A percentile compares a stretch with the other conserved stretches of the same genome.
phyloP scores from a whole-genome alignment of 768 basidiomycete species.

The Termitomyces heimii region DNA sequence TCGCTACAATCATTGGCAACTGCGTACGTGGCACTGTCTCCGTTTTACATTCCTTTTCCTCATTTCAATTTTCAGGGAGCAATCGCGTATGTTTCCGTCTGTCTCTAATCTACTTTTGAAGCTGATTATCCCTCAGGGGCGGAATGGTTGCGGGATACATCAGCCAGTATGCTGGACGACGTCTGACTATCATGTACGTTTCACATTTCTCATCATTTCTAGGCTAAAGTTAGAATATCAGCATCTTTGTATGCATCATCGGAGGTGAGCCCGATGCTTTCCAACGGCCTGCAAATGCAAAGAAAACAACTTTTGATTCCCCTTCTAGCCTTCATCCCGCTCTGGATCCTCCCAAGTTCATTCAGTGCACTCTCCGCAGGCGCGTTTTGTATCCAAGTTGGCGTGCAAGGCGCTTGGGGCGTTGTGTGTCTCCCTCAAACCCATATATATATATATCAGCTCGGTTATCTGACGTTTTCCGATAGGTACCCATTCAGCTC shows the following conservation, averaged over 20 bases:
- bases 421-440: constrained; percentile 43
- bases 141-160: constrained; percentile 15
- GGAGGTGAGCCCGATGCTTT: constrained; percentile 27
- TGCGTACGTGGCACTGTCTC: constrained; percentile 23
- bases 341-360: constrained; percentile 76
- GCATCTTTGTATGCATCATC: constrained; percentile 49
- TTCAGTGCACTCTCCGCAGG: constrained; percentile 73
- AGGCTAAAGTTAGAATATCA: constrained; percentile 14
- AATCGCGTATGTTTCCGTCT: constrained; percentile 9
- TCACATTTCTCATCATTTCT: background rate
- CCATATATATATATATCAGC: constrained; percentile 32
- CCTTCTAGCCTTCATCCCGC: constrained; percentile 48
- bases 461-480: constrained; percentile 24
- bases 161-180: constrained; percentile 18
- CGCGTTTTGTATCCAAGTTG: constrained; percentile 83
- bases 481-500: constrained; percentile 67
- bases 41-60: background rate
- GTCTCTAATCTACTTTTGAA: background rate
- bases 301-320: background rate
- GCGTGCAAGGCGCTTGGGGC: constrained; percentile 90
- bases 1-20: constrained; percentile 66
- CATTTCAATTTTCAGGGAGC: constrained; percentile 12
- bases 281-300: background rate
- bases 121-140: constrained; percentile 4
- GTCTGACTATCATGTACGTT: constrained; percentile 18